Evolutionary conservation across 2,329 filamentous ascomycete genomes (phyloP).

Genomic region (Aureobasidium sp.): DNA sequence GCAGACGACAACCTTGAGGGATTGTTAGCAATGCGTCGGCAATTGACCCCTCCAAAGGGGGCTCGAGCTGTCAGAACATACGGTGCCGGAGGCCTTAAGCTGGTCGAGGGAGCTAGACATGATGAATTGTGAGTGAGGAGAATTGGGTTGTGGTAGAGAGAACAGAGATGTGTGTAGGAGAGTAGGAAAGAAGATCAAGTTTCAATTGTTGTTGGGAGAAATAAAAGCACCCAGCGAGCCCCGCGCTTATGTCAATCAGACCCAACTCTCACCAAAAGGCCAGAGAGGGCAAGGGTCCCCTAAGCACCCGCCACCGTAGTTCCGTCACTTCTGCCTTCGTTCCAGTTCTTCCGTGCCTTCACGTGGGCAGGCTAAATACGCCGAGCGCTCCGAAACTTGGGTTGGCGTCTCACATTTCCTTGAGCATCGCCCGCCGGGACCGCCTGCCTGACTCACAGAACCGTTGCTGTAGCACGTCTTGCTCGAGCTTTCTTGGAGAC

Average conservation of each 20-base stretch:
- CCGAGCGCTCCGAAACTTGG: constrained; percentile 6
- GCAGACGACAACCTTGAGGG: constrained; percentile 73
- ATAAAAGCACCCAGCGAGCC: constrained; percentile 9
- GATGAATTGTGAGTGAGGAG: constrained; percentile 15
- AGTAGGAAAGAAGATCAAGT: constrained; percentile 3
- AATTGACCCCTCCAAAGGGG: constrained; percentile 1
- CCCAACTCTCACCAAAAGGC: constrained; percentile 4
- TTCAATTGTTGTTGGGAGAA: constrained; percentile 12
- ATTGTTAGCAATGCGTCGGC: constrained; percentile 11
- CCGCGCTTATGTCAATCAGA: constrained; percentile 8
- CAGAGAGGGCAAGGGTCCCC: background rate
- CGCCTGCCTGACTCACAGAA: constrained; percentile 9
- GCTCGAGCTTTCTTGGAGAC: background rate
- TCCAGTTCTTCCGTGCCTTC: constrained; percentile 7
- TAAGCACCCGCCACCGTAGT: constrained; percentile 1
- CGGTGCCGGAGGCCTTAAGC: constrained; percentile 93
- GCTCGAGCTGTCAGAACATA: constrained; percentile 44
- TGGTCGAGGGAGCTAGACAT: constrained; percentile 93
- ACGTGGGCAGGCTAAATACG: constrained; percentile 8
- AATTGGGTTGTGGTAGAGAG: background rate
- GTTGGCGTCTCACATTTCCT: constrained; percentile 5
- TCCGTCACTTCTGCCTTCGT: background rate
- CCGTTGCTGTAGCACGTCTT: constrained; percentile 2
- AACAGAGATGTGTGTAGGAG: background rate
- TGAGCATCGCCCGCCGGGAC: constrained; percentile 3